Conservation (phyloP, 352 stramenopile species). For the Phytopythium delawarense region DNA sequence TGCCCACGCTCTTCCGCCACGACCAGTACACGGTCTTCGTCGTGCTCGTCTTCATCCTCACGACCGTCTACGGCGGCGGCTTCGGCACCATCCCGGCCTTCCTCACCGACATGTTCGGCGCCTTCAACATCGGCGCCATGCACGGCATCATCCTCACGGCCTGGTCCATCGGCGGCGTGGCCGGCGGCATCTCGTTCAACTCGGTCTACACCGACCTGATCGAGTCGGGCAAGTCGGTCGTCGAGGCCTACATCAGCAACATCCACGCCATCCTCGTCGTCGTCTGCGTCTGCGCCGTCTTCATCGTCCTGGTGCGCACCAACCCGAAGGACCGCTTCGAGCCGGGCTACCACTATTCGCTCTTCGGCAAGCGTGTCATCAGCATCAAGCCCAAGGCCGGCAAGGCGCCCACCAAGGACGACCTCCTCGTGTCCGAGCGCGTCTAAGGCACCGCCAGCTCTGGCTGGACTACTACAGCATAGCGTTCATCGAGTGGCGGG, state of each 20-base stretch:
- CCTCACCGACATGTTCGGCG: constrained; percentile 83
- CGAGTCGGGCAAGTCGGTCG: constrained; percentile 22
- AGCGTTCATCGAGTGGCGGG: neutral
- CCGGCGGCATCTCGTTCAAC: constrained; percentile 71
- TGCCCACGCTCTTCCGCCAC: constrained; percentile 53
- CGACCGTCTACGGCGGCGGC: constrained; percentile 61
- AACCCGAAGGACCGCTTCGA: constrained; percentile 63
- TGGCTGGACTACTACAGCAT: neutral
- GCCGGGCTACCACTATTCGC: constrained; percentile 53
- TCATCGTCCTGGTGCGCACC: constrained; percentile 60
- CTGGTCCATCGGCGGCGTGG: constrained; percentile 79
- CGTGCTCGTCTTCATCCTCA: constrained; percentile 61
- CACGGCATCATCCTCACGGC: constrained; percentile 76
- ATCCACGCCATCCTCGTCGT: constrained; percentile 69
- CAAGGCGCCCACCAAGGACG: constrained; percentile 11
- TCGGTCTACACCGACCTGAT: constrained; percentile 38
- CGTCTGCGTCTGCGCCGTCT: constrained; percentile 34
- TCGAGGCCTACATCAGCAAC: constrained; percentile 63
- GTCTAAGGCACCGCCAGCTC: neutral
- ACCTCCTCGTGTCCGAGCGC: constrained; percentile 8
- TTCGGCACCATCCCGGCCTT: constrained; percentile 78
- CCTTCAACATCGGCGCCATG: constrained; percentile 79
- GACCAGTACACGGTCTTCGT: constrained; percentile 57
- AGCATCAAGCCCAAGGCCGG: constrained; percentile 54
- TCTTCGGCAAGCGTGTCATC: constrained; percentile 54